phyloP scores from a whole-genome alignment of 2,329 filamentous ascomycete species.

The Mollisiaceae sp. region DNA sequence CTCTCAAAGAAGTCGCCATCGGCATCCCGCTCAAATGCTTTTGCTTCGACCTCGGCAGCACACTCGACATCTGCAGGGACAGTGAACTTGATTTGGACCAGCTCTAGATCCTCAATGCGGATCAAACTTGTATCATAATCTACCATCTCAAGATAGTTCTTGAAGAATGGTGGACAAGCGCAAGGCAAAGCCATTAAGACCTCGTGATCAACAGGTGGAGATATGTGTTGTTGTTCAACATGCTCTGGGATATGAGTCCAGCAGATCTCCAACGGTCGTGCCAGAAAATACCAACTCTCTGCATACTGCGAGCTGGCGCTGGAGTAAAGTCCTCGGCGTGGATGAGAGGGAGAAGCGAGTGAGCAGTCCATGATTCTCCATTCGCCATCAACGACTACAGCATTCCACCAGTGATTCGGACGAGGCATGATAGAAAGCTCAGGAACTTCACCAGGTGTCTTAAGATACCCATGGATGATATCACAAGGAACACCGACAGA shows the following conservation, averaged over 20 bases:
- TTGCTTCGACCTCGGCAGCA: slow-evolving; percentile 88
- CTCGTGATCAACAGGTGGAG: slow-evolving; percentile 84
- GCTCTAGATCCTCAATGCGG: slow-evolving; percentile 88
- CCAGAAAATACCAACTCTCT: slow-evolving; percentile 93
- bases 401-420: slow-evolving; percentile 98
- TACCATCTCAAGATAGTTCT: slow-evolving; percentile 76
- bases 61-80: slow-evolving; percentile 91
- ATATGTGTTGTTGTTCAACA: slow-evolving; percentile 89
- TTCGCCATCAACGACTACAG: slow-evolving; percentile 88
- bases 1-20: slow-evolving; percentile 96
- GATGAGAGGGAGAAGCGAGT: slow-evolving; percentile 88
- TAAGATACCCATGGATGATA: slow-evolving; percentile 87
- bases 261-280: slow-evolving; percentile 85
- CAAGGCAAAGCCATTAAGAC: slow-evolving; percentile 85
- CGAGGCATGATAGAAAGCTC: slow-evolving; percentile 84
- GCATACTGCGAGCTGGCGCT: slow-evolving; percentile 71
- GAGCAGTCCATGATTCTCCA: slow-evolving; percentile 98
- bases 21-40: slow-evolving; percentile 76
- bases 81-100: slow-evolving; percentile 86
- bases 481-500: slow-evolving; percentile 89
- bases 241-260: slow-evolving; percentile 94
- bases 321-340: slow-evolving; percentile 78
- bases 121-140: slow-evolving; percentile 90
- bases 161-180: slow-evolving; percentile 87
- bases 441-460: slow-evolving; percentile 81